Base-by-base conservation (phyloP, 768 basidiomycete genomes). In the Calocybe gangraenosa region DNA sequence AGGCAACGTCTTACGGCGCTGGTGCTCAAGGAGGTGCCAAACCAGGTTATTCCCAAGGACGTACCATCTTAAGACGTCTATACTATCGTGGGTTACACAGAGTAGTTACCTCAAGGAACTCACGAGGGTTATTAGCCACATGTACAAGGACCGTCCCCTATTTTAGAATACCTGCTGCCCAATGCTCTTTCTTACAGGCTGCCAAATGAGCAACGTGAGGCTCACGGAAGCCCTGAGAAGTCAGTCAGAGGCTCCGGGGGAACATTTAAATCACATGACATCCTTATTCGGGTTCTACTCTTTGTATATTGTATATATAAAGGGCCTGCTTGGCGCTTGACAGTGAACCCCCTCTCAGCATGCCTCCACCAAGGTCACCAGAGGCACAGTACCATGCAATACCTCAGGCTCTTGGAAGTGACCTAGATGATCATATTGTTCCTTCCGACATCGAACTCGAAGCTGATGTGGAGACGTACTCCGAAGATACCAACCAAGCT, bases 1-100 rank as follows among this genome's bases (percentile, higher is more conserved):
- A 73, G 76, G 53, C 72, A 77, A 50, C 75, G 78, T 49, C 75
- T 82, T 31, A 70, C 75, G 7, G 72, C 75, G 48, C 52, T 87
- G 59, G 66, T 70, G 21, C 66, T 84, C 53, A 64, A 65, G 51
- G 73, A 74, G 15, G 75, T 73, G 48, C 62, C 71, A 28, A 85
- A 86, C 67, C 84, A 86, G 53, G 67, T 78, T 47, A 67, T 82
- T 44, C 82, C 81, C 18, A 52, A 58, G 23, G 54, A 52, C 41
- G 42, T 58, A 49, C 61, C 42, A 40, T 35, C 40, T 34, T 52
- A 45, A n/a, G n/a, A n/a, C n/a, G 20, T 38, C 40, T n/a, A n/a
- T n/a, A n/a, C n/a, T n/a, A n/a, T n/a, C n/a, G n/a, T n/a, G n/a
- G n/a, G n/a, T n/a, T n/a, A n/a, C n/a, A n/a, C n/a, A n/a, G n/a